Conservation (phyloP, 345 rosid species). For the Lepidium didymum region DNA sequence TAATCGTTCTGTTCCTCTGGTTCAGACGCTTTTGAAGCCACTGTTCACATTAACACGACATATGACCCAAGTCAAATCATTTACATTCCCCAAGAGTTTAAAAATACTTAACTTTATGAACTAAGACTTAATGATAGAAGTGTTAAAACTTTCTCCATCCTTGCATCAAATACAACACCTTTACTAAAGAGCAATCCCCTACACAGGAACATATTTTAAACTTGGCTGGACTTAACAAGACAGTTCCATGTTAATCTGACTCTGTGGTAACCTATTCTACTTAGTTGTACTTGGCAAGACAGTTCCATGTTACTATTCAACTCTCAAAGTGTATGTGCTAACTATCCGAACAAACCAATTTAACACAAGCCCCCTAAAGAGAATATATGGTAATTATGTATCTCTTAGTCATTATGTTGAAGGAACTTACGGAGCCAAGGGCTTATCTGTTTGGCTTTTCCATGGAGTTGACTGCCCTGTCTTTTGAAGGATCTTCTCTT, state of each 20-base stretch:
- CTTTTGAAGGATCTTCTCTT: slow-evolving; percentile 78
- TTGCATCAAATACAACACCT: not conserved
- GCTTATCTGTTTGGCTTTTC: slow-evolving; percentile 62
- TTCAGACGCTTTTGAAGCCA: slow-evolving; percentile 41
- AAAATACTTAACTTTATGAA: not conserved
- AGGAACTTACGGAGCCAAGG: slow-evolving; percentile 46
- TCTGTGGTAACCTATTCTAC: slow-evolving; percentile 1
- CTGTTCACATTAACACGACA: not conserved
- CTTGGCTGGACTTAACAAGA: too few species aligned
- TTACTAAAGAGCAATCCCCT: not conserved
- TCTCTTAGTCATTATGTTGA: not conserved
- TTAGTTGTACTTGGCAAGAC: not conserved
- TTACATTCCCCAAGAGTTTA: not conserved
- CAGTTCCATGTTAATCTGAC: too few species aligned
- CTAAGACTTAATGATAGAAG: not conserved
- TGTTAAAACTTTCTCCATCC: not conserved
- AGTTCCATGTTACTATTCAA: not conserved
- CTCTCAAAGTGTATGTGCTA: not conserved
- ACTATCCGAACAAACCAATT: not conserved
- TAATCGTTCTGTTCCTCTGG: slow-evolving; percentile 40
- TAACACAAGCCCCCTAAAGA: not conserved
- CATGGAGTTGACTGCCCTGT: slow-evolving; percentile 50
- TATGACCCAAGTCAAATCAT: not conserved
- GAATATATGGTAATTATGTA: not conserved
- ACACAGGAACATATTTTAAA: too few species aligned